Evolutionary conservation across 2,329 filamentous ascomycete genomes (phyloP).

Genomic region (Rhynchosporium graminicola): DNA sequence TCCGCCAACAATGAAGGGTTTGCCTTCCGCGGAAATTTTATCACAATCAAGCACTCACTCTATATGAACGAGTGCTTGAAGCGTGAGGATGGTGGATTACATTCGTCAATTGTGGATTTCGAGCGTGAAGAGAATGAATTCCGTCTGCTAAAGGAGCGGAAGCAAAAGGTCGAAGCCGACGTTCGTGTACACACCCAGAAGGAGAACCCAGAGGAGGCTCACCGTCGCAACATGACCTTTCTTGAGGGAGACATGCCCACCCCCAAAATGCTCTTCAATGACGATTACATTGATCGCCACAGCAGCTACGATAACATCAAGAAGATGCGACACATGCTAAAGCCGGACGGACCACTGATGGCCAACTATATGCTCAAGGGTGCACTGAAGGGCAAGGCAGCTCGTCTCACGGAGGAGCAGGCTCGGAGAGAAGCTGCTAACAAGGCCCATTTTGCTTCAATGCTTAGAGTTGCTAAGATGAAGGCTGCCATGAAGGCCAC

Average conservation of each 20-base stretch:
- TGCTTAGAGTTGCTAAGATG: neutral
- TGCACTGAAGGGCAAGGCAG: neutral
- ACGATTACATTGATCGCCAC: neutral
- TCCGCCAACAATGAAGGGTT: neutral
- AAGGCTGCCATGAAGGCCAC: neutral
- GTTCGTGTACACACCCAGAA: neutral
- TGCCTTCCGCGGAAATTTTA: neutral
- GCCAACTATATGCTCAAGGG: neutral
- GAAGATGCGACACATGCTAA: neutral
- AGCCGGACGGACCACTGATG: neutral
- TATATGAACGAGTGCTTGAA: neutral
- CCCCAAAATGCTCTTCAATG: neutral
- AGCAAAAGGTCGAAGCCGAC: neutral
- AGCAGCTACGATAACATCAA: slow-evolving; percentile 3
- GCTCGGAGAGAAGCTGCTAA: neutral
- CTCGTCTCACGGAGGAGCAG: neutral
- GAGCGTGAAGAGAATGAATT: neutral
- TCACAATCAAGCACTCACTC: neutral
- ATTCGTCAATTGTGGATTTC: neutral
- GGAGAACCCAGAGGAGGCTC: neutral
- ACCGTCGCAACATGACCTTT: neutral
- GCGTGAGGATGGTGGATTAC: neutral
- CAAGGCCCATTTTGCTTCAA: no score
- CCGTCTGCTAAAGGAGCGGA: neutral
- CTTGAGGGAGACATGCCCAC: neutral